Evolutionary conservation across 1,284 basidiomycete species (phyloP).

Genomic region (Tilletia indica): DNA sequence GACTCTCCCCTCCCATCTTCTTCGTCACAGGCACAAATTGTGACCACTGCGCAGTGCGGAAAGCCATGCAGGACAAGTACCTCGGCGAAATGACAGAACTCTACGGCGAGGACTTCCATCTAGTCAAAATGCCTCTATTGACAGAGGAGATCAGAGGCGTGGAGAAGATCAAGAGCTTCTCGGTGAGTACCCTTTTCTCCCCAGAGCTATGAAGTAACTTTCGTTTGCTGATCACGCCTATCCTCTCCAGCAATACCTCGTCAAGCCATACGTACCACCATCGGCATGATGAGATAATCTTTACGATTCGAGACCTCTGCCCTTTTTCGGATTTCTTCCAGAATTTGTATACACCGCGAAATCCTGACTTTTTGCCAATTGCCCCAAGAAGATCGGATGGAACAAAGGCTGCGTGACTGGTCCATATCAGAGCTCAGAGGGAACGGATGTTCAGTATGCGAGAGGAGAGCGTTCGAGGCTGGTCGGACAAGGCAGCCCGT

Average conservation of each 20-base stretch:
- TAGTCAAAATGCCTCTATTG: slow-evolving; percentile 83
- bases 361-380: too few species aligned
- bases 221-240: background rate
- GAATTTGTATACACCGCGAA: too few species aligned
- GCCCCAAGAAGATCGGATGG: too few species aligned
- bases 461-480: too few species aligned
- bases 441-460: too few species aligned
- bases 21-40: slow-evolving; percentile 72
- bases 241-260: slow-evolving; percentile 32
- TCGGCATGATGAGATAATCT: background rate
- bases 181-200: slow-evolving; percentile 22
- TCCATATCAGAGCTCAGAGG: too few species aligned
- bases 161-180: slow-evolving; percentile 75
- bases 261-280: slow-evolving; percentile 36
- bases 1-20: too few species aligned
- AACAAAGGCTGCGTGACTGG: too few species aligned
- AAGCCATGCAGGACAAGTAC: slow-evolving; percentile 85
- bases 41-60: slow-evolving; percentile 88
- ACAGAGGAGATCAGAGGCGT: slow-evolving; percentile 96
- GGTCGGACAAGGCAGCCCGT: too few species aligned
- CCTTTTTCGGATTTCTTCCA: too few species aligned
- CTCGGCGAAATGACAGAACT: slow-evolving; percentile 52
- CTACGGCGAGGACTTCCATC: slow-evolving; percentile 70
- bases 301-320: background rate
- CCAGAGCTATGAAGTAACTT: background rate